A percentile compares a stretch with the other conserved stretches of the same genome.
These are phyloP conservation scores for Pharnaceum exiguum DNA, from an alignment of 148 eudicot species.

Conservation along the genomic window DNA sequence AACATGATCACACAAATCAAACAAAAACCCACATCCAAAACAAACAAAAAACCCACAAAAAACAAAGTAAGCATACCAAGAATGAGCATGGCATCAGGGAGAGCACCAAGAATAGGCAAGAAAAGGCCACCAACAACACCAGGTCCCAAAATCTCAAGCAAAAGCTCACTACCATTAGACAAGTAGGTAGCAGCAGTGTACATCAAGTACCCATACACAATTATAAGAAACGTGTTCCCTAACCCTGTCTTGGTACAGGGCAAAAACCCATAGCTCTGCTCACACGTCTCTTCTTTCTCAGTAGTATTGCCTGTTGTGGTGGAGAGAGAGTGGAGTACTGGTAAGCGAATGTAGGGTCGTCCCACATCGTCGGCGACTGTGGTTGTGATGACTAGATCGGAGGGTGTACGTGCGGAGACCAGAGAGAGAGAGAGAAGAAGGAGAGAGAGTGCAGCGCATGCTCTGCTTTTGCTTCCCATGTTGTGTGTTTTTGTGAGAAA, in stretches of 20 bases:
- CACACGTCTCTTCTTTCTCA: too few relatives aligned
- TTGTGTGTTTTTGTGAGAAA: too few relatives aligned
- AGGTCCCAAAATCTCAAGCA: constrained; percentile 86
- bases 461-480: not conserved
- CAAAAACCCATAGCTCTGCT: constrained; percentile 79
- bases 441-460: not conserved
- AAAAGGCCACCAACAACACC: constrained; percentile 84
- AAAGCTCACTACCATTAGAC: constrained; percentile 68
- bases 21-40: not conserved
- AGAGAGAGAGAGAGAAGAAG: constrained; percentile 20
- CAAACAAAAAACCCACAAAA: not conserved
- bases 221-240: constrained; percentile 59
- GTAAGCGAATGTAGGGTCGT: not conserved
- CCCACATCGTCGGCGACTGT: constrained; percentile 22
- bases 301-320: constrained; percentile 2
- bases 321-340: not conserved
- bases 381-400: constrained; percentile 38
- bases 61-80: constrained; percentile 42
- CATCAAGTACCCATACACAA: constrained; percentile 79
- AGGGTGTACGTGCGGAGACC: constrained; percentile 7
- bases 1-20: not conserved
- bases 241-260: constrained; percentile 64
- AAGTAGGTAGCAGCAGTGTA: constrained; percentile 61
- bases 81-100: constrained; percentile 94
- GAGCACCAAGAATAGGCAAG: constrained; percentile 86